Conservation (phyloP, 805 yeast species). For the Suhomyces emberorum region DNA sequence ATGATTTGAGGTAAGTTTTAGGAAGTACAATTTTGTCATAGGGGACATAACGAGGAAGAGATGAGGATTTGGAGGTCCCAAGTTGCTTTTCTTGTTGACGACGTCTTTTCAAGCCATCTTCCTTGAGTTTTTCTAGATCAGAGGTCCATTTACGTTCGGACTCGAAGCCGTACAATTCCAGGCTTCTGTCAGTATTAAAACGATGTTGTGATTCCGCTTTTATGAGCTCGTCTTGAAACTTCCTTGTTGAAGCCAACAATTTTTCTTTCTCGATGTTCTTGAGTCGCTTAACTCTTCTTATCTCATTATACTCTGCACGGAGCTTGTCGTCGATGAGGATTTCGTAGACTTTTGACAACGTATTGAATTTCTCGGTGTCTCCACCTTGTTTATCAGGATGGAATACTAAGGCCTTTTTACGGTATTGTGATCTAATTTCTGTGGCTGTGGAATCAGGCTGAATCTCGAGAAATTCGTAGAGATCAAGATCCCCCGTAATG, state of each 20-base stretch:
- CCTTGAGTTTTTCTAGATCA: slow-evolving; percentile 16
- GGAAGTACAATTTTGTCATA: slow-evolving; percentile 18
- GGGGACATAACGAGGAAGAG: slow-evolving; percentile 13
- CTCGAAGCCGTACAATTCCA: slow-evolving; percentile 4
- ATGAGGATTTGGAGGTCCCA: neutral
- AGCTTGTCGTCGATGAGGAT: slow-evolving; percentile 25
- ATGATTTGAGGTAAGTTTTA: slow-evolving; percentile 1
- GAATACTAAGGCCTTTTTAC: slow-evolving; percentile 32
- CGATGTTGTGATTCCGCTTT: slow-evolving; percentile 19
- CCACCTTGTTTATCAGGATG: slow-evolving; percentile 41
- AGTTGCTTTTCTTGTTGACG: slow-evolving; percentile 19
- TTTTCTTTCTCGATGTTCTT: slow-evolving; percentile 9
- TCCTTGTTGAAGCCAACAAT: slow-evolving; percentile 19
- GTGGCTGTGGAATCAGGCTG: slow-evolving; percentile 17
- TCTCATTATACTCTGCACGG: slow-evolving; percentile 28
- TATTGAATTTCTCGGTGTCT: slow-evolving; percentile 23
- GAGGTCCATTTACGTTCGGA: slow-evolving; percentile 3
- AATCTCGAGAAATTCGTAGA: slow-evolving; percentile 26
- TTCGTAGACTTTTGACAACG: slow-evolving; percentile 28
- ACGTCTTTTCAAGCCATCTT: slow-evolving; percentile 27
- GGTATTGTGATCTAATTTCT: slow-evolving; percentile 29
- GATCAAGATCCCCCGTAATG: slow-evolving; percentile 24
- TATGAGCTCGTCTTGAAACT: slow-evolving; percentile 29
- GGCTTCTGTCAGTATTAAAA: slow-evolving; percentile 6
- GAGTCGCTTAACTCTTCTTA: slow-evolving; percentile 15